Evolutionary conservation across 139 green algal species (phyloP).

Genomic region (Ettlia oleoabundans): DNA sequence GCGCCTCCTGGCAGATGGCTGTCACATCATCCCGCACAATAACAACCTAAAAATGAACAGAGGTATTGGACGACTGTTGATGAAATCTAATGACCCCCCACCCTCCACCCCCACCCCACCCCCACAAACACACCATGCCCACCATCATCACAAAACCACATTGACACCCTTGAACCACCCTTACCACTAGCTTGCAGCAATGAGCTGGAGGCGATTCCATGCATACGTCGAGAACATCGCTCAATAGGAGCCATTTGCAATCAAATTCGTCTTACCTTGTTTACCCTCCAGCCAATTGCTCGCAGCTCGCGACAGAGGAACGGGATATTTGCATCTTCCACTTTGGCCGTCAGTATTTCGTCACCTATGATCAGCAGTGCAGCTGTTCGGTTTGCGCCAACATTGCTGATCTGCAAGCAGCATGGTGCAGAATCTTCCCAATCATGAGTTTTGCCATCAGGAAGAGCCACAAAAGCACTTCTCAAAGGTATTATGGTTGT

Average conservation of each 20-base stretch:
- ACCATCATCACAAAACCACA: no score
- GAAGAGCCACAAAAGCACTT: no score
- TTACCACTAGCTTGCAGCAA: no score
- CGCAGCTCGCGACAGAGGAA: constrained; percentile 79
- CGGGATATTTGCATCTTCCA: constrained; percentile 76
- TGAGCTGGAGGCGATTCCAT: no score
- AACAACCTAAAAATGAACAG: constrained; percentile 46
- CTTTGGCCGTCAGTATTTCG: constrained; percentile 67
- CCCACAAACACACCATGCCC: no score
- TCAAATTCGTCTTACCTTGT: constrained; percentile 34
- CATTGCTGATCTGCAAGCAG: constrained; percentile 3
- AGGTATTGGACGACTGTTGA: background rate
- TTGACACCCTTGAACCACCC: no score
- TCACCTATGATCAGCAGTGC: constrained; percentile 45
- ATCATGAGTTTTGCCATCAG: no score
- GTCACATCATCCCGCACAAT: constrained; percentile 77
- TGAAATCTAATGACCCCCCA: no score
- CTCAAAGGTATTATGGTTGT: no score
- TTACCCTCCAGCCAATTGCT: constrained; percentile 55
- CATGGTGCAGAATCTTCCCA: background rate
- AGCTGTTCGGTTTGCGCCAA: background rate
- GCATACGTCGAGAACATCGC: no score
- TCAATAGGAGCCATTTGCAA: no score
- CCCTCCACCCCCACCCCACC: no score
- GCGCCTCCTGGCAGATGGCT: constrained; percentile 60